A percentile compares a stretch with the other conserved stretches of the same genome.
phyloP scores from a whole-genome alignment of 1,139 yeast genomes.

The Hyphopichia pseudoburtonii region DNA sequence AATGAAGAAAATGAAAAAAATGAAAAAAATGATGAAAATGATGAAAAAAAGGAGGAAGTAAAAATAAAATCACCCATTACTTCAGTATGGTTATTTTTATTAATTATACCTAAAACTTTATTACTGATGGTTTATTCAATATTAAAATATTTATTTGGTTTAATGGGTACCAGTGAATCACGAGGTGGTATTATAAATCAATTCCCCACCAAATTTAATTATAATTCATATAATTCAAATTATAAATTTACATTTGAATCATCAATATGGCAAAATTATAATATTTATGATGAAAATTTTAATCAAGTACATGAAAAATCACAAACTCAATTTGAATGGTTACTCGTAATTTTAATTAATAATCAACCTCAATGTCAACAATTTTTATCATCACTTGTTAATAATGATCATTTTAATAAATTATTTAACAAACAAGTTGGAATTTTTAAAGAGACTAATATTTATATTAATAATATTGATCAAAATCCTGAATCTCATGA shows the following conservation, averaged over 20 bases:
- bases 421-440: constrained; percentile 37
- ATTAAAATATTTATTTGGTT: constrained; percentile 31
- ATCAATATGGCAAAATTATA: constrained; percentile 5
- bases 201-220: constrained; percentile 26
- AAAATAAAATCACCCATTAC: constrained; percentile 12
- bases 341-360: constrained; percentile 43
- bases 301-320: constrained; percentile 44
- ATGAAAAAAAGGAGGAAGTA: no score
- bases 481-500: constrained; percentile 51
- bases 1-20: background rate
- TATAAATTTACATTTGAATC: constrained; percentile 11
- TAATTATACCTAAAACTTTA: constrained; percentile 47
- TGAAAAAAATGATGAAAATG: constrained; percentile 3
- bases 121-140: constrained; percentile 35
- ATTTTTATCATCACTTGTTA: constrained; percentile 30
- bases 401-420: constrained; percentile 25
- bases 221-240: constrained; percentile 17
- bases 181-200: constrained; percentile 12
- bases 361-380: constrained; percentile 25
- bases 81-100: constrained; percentile 43
- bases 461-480: constrained; percentile 41
- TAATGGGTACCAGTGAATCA: no score
- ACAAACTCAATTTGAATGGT: constrained; percentile 44
- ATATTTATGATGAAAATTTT: constrained; percentile 27
- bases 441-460: constrained; percentile 34